Evolutionary conservation across 805 yeast genomes (phyloP).

Genomic region (Cyberlindnera americana): DNA sequence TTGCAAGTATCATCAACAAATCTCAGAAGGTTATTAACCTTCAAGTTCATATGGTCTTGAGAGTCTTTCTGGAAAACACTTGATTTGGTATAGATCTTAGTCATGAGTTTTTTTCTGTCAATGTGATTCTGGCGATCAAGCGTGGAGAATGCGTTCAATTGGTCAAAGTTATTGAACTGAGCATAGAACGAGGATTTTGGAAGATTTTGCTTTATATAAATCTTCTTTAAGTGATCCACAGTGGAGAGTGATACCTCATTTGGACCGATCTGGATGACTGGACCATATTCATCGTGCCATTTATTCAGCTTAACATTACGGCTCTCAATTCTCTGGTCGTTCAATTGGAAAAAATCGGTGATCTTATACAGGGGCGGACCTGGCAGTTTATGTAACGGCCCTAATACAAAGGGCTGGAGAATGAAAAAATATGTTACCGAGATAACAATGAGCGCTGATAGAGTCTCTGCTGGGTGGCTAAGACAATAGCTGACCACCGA

Average conservation of each 20-base stretch:
- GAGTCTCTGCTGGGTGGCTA: slow-evolving; percentile 1
- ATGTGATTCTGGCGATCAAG: slow-evolving; percentile 47
- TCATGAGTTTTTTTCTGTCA: slow-evolving; percentile 36
- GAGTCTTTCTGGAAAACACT: slow-evolving; percentile 32
- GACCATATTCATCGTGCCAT: slow-evolving; percentile 56
- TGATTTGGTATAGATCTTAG: slow-evolving; percentile 44
- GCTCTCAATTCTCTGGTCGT: slow-evolving; percentile 43
- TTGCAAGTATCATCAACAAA: slow-evolving; percentile 18
- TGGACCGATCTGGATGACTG: slow-evolving; percentile 60
- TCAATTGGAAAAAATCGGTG: slow-evolving; percentile 38
- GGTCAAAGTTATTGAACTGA: slow-evolving; percentile 56
- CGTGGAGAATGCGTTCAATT: slow-evolving; percentile 56
- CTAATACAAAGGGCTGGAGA: slow-evolving; percentile 44
- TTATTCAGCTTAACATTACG: slow-evolving; percentile 46
- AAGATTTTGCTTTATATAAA: slow-evolving; percentile 53
- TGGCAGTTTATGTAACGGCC: slow-evolving; percentile 50
- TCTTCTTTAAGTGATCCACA: slow-evolving; percentile 44
- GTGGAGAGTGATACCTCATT: slow-evolving; percentile 57
- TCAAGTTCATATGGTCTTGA: slow-evolving; percentile 32
- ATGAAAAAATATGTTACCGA: slow-evolving; percentile 30
- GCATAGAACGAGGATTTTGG: slow-evolving; percentile 55
- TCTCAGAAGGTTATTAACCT: slow-evolving; percentile 29
- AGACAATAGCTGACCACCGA: not conserved
- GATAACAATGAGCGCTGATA: slow-evolving; percentile 1
- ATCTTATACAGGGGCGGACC: slow-evolving; percentile 55